Evolutionary conservation across 805 yeast genomes (phyloP), one percentile per base, ranked within the genome.

Genomic region (Candida dendrica): DNA sequence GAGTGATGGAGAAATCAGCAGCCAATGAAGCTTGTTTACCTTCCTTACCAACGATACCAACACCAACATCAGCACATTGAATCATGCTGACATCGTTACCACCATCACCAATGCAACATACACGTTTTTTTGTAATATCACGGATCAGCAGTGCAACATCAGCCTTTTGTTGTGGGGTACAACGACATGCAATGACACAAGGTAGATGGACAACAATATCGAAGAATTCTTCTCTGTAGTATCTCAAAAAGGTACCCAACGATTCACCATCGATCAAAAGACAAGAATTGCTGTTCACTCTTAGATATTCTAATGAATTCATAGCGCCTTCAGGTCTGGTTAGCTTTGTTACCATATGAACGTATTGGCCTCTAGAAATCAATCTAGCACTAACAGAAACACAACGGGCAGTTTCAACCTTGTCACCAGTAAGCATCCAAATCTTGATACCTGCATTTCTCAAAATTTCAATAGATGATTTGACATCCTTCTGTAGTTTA

Each of bases 361-460:
- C 89, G 51, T 82, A 84, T 63, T 93, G 98, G 3, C 98, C 98
- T 49, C 98, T 76, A 2, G 95, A 74, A 24, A 93, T 91, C 40
- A 93, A 74, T 55, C 90, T 83, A 27, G 97, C 93, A 60, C 96
- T 86, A n/a, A 95, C 85, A 17, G 97, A 89, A 33, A 93, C 97
- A 72, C 98, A 93, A 46, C 89, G 79, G 1, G 98, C 98, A 0
- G 99, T 93, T 65, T 93, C 99, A 6, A 93, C 98, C 60, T 93
- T 93, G 61, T 93, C 99, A 51, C 99, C 99, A 0, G 99, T 93
- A 38, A 93, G 68, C 98, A 93, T 95, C 99, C 99, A 93, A 40
- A 93, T 93, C 55, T 90, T 90, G 42, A 95, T 79, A 4, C 98
- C 98, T 0, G 98, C 99, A 64, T 95, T 93, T 52, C 98, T 75